Evolutionary conservation across 2,329 filamentous ascomycete genomes (phyloP), one percentile per base, ranked within the genome.

Genomic region (Clonostachys sp.): DNA sequence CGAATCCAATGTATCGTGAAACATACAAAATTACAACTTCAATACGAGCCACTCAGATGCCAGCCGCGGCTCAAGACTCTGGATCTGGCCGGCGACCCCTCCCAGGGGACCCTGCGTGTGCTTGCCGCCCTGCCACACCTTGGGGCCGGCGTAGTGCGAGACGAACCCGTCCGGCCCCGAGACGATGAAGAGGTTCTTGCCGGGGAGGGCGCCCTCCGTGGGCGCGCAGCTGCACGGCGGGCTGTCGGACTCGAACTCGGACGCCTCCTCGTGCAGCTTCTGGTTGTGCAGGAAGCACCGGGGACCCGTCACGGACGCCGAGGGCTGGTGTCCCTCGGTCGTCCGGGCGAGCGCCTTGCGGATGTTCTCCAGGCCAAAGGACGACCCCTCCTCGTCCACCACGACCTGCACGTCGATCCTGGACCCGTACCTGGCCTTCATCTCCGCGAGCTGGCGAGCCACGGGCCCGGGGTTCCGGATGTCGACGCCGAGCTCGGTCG

Each of bases 91-190:
- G 17, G 91, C 65, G 3, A 91, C 62, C 0, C 91, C 91, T 6
- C 80, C 78, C 0, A 96, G 67, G 0, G 80, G 75, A 0, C 91
- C 91, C 59, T 96, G 91, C 12, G 80, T 73, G 66, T 95, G 87
- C 48, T 72, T 71, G 1, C 90, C 89, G 30, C 78, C 77, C 12
- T 75, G 71, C 87, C 89, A 95, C 4, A 80, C 68, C 67, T 95
- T 96, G 10, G 83, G 51, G 2, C 94, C 92, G 3, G 90, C 89
- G 67, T 87, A 89, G 53, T 86, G 79, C 41, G 80, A 78, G 38
- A 97, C 78, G 66, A 97, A 97, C 1, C 94, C 92, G 46, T 95
- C 89, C 0, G 94, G 92, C 0, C 94, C 94, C 1, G 91, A 95
- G 2, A 97, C 80, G 48, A 96, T 74, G n/a, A 96, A 72, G 17